Evolutionary conservation across 164 flowering plant genomes (phyloP), one percentile per base, ranked within the genome.

Genomic region (Cinnamomum chago): DNA sequence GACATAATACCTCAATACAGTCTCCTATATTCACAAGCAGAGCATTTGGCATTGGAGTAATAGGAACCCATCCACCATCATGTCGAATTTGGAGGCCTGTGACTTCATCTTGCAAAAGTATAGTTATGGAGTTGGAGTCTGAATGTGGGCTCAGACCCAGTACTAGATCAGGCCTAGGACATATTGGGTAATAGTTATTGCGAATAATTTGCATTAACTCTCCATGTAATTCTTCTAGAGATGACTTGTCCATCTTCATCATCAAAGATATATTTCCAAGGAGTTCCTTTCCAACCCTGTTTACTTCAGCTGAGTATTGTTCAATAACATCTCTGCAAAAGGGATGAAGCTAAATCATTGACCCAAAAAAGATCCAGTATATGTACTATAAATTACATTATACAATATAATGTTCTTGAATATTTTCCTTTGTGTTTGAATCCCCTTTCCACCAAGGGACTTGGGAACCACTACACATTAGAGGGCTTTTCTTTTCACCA

Each of bases 61-160:
- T 78, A 15, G 78, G 76, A 20, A 80, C 70, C 83, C 80, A 80
- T 2, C 50, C 65, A 64, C 72, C 80, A n/a, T 67, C 30, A 50
- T 82, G 81, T 55, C 52, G 76, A 30, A 80, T 78, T 28, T 82
- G 85, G 73, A 80, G 76, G 18, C 77, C 76, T 2, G 74, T 62
- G 14, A 72, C 50, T 0, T 83, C 78, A 71, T 80, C 80, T 72
- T 83, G 85, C 50, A 81, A 50, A 17, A 83, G 80, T 67, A 81
- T 35, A 27, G 83, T 71, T 20, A 81, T 69, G 30, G 81, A 58
- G 72, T 77, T 66, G 15, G 69, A 30, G 68, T 83, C 83, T 24
- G 83, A 81, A 58, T 83, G 85, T 72, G 83, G 80, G 23, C 77
- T 75, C 4, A 77, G 67, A 20, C 82, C 83, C 3, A 81, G 75